Evolutionary conservation across 2,329 filamentous ascomycete genomes (phyloP).

Genomic region (Xylaria sp.): DNA sequence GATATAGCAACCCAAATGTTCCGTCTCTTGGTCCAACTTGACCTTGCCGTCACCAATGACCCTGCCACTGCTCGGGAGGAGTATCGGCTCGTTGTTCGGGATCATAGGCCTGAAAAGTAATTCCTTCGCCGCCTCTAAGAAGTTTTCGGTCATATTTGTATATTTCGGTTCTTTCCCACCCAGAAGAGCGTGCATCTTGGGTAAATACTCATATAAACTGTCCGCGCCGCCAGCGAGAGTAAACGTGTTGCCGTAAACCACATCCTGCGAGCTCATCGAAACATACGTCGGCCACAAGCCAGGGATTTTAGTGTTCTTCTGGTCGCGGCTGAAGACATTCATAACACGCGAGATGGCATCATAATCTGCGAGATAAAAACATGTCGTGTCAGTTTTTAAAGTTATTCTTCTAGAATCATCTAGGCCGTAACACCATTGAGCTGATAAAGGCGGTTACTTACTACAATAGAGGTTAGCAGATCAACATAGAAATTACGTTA

Average conservation of each 20-base stretch:
- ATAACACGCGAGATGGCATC: constrained; percentile 73
- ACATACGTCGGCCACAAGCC: constrained; percentile 75
- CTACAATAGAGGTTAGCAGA: too few relatives aligned
- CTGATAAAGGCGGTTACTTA: too few relatives aligned
- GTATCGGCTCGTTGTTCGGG: constrained; percentile 61
- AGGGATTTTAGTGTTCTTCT: constrained; percentile 69
- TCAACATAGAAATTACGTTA: too few relatives aligned
- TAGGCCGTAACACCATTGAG: too few relatives aligned
- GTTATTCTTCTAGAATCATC: too few relatives aligned
- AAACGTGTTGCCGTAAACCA: constrained; percentile 41
- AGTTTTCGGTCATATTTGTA: constrained; percentile 50
- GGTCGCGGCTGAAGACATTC: constrained; percentile 66
- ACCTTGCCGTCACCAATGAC: constrained; percentile 38
- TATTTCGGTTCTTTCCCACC: constrained; percentile 57
- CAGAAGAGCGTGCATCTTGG: constrained; percentile 68
- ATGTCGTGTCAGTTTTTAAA: too few relatives aligned
- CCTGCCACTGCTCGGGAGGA: constrained; percentile 63
- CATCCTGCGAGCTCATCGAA: constrained; percentile 61
- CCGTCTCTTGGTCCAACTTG: constrained; percentile 44
- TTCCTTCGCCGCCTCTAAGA: constrained; percentile 61
- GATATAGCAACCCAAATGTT: constrained; percentile 73
- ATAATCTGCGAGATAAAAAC: too few relatives aligned
- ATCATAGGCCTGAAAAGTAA: constrained; percentile 73
- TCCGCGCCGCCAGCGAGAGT: constrained; percentile 47
- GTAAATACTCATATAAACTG: constrained; percentile 62